Evolutionary conservation across 2,329 filamentous ascomycete genomes (phyloP).

Genomic region (Botryosphaeria dothidea): DNA sequence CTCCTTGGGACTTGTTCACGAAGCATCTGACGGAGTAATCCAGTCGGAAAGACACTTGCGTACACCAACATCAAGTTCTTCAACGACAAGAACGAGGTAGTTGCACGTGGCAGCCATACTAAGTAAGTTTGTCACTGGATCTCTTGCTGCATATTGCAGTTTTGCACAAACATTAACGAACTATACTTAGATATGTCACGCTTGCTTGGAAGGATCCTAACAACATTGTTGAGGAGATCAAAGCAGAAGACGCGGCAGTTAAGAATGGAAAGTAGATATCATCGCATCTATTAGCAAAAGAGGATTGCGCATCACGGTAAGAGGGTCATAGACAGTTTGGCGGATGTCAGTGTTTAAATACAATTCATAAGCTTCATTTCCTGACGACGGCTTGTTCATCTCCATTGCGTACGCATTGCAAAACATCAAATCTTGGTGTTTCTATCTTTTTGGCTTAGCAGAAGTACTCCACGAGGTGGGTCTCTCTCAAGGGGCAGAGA

Average conservation of each 20-base stretch:
- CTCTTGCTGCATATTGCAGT: background rate
- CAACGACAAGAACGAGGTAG: slow-evolving; percentile 59
- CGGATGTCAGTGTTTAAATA: too few relatives aligned
- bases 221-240: slow-evolving; percentile 61
- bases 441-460: too few relatives aligned
- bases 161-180: background rate
- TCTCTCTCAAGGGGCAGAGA: background rate
- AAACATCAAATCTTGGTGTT: too few relatives aligned
- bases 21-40: background rate
- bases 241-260: slow-evolving; percentile 3
- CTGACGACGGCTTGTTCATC: too few relatives aligned
- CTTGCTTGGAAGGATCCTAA: slow-evolving; percentile 63
- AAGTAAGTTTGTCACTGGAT: slow-evolving; percentile 48
- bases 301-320: too few relatives aligned
- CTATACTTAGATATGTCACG: slow-evolving; percentile 53
- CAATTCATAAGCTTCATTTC: too few relatives aligned
- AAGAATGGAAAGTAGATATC: too few relatives aligned
- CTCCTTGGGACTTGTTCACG: background rate
- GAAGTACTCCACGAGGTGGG: too few relatives aligned
- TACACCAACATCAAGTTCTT: slow-evolving; percentile 64
- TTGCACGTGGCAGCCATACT: slow-evolving; percentile 67
- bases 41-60: slow-evolving; percentile 66
- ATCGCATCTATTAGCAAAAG: too few relatives aligned
- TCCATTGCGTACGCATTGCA: too few relatives aligned
- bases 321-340: too few relatives aligned